Conservation (phyloP, 331 rosid genomes). For the Dryas integrifolia region DNA sequence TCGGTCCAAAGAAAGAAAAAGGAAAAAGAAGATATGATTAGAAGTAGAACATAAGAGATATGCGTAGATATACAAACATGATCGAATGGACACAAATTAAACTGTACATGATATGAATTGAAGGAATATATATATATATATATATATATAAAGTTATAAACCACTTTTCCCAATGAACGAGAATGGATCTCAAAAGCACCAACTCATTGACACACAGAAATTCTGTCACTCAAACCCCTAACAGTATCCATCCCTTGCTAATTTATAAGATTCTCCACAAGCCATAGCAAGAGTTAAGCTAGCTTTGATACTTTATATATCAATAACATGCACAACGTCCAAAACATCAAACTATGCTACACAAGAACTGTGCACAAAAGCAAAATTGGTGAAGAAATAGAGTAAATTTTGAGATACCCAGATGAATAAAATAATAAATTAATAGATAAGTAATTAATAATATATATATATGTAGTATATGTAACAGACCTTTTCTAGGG, state of each 20-base stretch:
- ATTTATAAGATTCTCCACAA: slow-evolving; percentile 8
- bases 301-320: background rate
- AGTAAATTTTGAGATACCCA: slow-evolving; percentile 1
- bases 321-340: slow-evolving; percentile 13
- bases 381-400: background rate
- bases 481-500: slow-evolving; percentile 24
- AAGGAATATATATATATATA: background rate
- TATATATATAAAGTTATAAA: background rate
- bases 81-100: slow-evolving; percentile 1
- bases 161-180: slow-evolving; percentile 15
- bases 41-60: slow-evolving; percentile 3
- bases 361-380: background rate
- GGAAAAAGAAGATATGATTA: background rate
- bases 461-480: background rate
- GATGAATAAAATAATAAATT: background rate
- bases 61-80: background rate
- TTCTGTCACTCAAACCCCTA: slow-evolving; percentile 14
- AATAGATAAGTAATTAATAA: background rate
- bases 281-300: background rate
- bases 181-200: slow-evolving; percentile 26
- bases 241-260: background rate
- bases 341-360: slow-evolving; percentile 7
- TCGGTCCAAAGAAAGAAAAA: too few species aligned
- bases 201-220: slow-evolving; percentile 5
- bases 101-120: background rate